Evolutionary conservation across 2,329 filamentous ascomycete species (phyloP).

Genomic region (Acrodontium crateriforme): DNA sequence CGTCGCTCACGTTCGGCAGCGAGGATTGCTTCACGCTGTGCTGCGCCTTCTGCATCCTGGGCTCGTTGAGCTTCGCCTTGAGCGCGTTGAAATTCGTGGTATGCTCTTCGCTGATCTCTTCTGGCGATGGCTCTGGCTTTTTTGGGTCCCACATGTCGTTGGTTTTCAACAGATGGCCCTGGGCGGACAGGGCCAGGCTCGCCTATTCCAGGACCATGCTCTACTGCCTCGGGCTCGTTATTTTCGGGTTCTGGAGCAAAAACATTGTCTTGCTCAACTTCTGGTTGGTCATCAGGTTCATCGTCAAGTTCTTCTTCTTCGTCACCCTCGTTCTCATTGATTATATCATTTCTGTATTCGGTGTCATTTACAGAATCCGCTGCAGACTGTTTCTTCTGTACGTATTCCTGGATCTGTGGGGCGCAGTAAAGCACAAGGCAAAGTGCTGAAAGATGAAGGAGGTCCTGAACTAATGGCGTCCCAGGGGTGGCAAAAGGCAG

Average conservation of each 20-base stretch:
- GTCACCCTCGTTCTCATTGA: conserved; percentile 4
- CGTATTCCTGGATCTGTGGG: conserved; percentile 30
- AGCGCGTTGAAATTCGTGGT: conserved; percentile 36
- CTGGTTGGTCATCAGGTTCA: conserved; percentile 1
- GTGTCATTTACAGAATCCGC: not conserved
- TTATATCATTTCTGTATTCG: not conserved
- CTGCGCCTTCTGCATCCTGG: conserved; percentile 28
- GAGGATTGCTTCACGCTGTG: conserved; percentile 31
- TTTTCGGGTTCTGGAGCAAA: conserved; percentile 1
- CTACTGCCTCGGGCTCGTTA: conserved; percentile 2
- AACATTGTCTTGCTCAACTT: not conserved
- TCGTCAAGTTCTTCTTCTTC: conserved; percentile 3
- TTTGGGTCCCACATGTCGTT: conserved; percentile 30
- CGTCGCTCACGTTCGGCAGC: conserved; percentile 28
- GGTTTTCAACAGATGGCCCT: too few species aligned
- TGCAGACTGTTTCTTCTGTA: conserved; percentile 12
- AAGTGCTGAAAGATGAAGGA: conserved; percentile 31
- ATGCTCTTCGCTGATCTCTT: conserved; percentile 29
- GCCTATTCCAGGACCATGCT: conserved; percentile 3
- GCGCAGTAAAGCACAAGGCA: conserved; percentile 33
- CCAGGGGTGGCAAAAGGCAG: conserved; percentile 35
- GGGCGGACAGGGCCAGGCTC: conserved; percentile 25
- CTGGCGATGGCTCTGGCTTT: conserved; percentile 36
- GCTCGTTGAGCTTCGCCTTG: conserved; percentile 34
- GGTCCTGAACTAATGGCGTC: conserved; percentile 33